Conservation (phyloP, 2,329 filamentous ascomycete genomes). For the Sporothrix brasiliensis region DNA sequence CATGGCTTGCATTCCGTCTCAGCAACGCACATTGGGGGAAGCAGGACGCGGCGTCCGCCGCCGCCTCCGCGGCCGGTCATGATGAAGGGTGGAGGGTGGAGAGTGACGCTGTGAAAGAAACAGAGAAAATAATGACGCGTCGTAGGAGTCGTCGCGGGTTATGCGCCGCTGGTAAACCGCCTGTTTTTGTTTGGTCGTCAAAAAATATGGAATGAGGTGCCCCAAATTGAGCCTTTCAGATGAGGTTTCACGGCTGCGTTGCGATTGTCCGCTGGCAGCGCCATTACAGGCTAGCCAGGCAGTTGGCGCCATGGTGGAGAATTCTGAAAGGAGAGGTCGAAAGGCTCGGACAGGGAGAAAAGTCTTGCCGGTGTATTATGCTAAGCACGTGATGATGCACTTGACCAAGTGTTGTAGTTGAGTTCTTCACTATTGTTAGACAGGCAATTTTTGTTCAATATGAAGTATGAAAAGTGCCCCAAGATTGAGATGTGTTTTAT, state of each 20-base stretch:
- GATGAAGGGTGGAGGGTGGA: neutral
- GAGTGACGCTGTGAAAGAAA: neutral
- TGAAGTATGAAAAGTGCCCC: too few relatives aligned
- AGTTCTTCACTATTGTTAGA: too few relatives aligned
- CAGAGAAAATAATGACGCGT: neutral
- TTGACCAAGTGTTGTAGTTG: too few relatives aligned
- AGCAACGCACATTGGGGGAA: slow-evolving; percentile 54
- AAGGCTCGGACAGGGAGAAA: slow-evolving; percentile 10
- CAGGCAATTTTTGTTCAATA: too few relatives aligned
- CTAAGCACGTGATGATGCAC: too few relatives aligned
- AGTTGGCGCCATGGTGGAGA: slow-evolving; percentile 22
- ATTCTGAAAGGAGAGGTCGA: slow-evolving; percentile 19
- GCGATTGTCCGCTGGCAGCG: neutral
- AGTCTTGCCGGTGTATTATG: slow-evolving; percentile 8
- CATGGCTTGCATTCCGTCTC: neutral
- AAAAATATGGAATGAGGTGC: neutral
- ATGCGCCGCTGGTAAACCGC: slow-evolving; percentile 1
- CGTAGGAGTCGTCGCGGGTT: neutral
- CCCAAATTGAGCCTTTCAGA: slow-evolving; percentile 2
- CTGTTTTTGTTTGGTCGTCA: neutral
- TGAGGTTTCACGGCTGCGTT: slow-evolving; percentile 23
- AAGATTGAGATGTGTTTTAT: too few relatives aligned
- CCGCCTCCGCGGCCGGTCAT: slow-evolving; percentile 65
- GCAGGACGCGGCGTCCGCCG: slow-evolving; percentile 61
- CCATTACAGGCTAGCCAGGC: slow-evolving; percentile 20